Percentiles rank a stretch among this genome's conserved stretches.
Evolutionary conservation across 1,139 yeast genomes (phyloP).

Genomic region (Pichia sp.): DNA sequence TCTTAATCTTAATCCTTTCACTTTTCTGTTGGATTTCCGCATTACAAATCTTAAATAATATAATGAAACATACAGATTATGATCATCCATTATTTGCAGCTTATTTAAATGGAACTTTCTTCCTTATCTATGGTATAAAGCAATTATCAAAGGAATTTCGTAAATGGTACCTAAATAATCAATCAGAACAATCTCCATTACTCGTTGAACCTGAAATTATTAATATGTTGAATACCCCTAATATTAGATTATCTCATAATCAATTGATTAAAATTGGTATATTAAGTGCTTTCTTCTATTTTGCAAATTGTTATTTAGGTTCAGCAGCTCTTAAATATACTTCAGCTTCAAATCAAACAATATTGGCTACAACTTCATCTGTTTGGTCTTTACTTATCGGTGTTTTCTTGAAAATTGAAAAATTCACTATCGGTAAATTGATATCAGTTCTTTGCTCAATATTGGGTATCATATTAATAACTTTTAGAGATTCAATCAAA

Average conservation of each 20-base stretch:
- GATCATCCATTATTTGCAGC: conserved; percentile 44
- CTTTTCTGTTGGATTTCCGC: conserved; percentile 44
- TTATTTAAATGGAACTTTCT: conserved; percentile 41
- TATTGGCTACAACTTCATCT: conserved; percentile 45
- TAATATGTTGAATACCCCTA: conserved; percentile 18
- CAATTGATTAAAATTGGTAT: conserved; percentile 35
- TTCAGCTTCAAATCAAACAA: conserved; percentile 47
- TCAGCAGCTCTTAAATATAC: conserved; percentile 41
- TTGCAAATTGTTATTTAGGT: conserved; percentile 34
- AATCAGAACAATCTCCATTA: conserved; percentile 7
- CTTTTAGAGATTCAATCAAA: conserved; percentile 26
- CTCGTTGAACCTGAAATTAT: neutral
- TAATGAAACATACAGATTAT: conserved; percentile 42
- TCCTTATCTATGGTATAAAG: conserved; percentile 33
- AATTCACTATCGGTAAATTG: conserved; percentile 36
- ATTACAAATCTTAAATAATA: conserved; percentile 41
- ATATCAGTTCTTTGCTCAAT: conserved; percentile 40
- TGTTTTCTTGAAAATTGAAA: conserved; percentile 34
- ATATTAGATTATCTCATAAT: conserved; percentile 25
- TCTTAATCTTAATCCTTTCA: conserved; percentile 35
- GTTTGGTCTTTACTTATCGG: conserved; percentile 45
- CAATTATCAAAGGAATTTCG: neutral
- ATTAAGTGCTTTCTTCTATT: conserved; percentile 39
- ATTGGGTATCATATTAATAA: conserved; percentile 42
- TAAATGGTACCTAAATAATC: neutral